These are phyloP conservation scores for Alternaria burnsii DNA, from an alignment of 2,329 filamentous ascomycete species.

Conservation along the genomic window DNA sequence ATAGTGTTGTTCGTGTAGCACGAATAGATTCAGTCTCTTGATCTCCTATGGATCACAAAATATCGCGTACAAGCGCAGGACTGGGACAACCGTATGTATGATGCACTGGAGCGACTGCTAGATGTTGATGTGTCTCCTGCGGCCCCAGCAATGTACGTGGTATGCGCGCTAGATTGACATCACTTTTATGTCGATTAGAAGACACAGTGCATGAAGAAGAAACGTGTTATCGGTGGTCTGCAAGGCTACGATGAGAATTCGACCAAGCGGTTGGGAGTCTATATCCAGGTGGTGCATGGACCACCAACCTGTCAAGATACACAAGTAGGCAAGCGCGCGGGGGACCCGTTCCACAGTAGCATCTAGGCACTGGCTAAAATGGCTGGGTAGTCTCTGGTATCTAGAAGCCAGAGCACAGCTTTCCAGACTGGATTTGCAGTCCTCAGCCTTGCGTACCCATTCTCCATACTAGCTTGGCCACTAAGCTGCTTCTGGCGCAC, in stretches of 20 bases:
- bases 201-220: neutral
- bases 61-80: neutral
- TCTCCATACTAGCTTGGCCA: neutral
- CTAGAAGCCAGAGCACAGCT: constrained; percentile 4
- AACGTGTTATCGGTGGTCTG: neutral
- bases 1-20: neutral
- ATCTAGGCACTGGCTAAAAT: neutral
- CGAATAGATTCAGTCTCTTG: neutral
- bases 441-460: constrained; percentile 10
- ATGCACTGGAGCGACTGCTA: neutral
- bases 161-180: neutral
- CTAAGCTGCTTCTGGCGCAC: neutral
- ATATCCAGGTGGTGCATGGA: too few relatives aligned
- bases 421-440: neutral
- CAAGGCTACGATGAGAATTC: neutral
- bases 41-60: neutral
- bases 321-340: neutral
- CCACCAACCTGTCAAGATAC: neutral
- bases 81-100: neutral
- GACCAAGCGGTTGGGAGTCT: neutral
- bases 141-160: neutral
- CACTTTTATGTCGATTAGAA: neutral
- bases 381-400: neutral
- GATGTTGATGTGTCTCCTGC: neutral
- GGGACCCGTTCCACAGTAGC: neutral